Base-by-base conservation (phyloP, 129 eudicot genomes). In the Tagetes erecta region DNA sequence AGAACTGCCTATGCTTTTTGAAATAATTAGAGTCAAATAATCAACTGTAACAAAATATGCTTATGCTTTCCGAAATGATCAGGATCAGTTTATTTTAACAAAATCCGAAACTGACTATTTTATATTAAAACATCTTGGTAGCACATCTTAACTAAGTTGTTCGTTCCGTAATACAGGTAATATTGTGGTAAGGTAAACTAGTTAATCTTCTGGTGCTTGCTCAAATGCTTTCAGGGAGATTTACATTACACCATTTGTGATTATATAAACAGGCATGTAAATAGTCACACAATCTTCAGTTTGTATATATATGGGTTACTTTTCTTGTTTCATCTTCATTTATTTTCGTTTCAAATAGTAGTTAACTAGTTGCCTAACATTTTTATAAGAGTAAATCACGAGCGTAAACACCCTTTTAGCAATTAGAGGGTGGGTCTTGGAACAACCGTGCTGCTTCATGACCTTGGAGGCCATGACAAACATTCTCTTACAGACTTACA, bases 81-180 rank as follows among this genome's bases (percentile, higher is more conserved):
- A 20, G 27, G 27, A 20, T 20, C 27, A 20, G 27, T 20, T 20
- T 20, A 20, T 20, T 20, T 20, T 55, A 30, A 57, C 30, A 31
- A 51, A 51, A 52, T 52, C 31, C 5, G 58, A 52, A 52, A 52
- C 33, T 4, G 59, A 14, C 2, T 52, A 52, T 14, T n/a, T n/a
- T 52, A 20, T 14, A 52, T 52, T 20, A 52, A 52, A 52, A 52
- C 58, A 52, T 13, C 58, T 42, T 42, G 47, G 11, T 42, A 42
- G 47, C 47, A 42, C 20, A 51, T 51, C 30, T 75, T 37, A 44
- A 50, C 45, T 0, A 30, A 65, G 14, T 75, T 75, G 60, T 39
- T 52, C 52, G 50, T 64, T 64, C 41, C 51, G 42, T 8, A 13
- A 47, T 64, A 49, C 80, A 76, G 80, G 80, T 76, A 58, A 67